Evolutionary conservation across 2,329 filamentous ascomycete species (phyloP).

Genomic region (Trichoderma guizhouense): DNA sequence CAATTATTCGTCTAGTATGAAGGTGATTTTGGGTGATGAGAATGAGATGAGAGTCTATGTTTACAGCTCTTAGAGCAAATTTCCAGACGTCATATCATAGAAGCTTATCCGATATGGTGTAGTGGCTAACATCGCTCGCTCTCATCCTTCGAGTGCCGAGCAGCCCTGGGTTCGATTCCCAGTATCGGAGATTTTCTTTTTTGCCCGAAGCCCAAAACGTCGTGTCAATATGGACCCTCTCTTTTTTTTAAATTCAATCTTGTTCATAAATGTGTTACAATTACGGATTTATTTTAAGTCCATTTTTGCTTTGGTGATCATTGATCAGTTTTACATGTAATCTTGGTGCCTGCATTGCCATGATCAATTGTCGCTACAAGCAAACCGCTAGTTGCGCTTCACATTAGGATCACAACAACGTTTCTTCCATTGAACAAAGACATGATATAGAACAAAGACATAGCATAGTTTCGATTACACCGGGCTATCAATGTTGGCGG

Average conservation of each 20-base stretch:
- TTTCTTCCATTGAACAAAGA: not conserved
- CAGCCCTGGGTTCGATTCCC: conserved; percentile 37
- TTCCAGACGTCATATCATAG: fast-evolving
- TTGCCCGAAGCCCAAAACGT: not conserved
- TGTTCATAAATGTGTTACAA: too few species aligned
- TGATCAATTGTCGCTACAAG: not conserved
- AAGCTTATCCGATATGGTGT: conserved; percentile 33
- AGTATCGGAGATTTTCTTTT: conserved; percentile 28
- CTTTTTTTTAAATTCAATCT: not conserved
- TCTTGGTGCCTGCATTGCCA: not conserved
- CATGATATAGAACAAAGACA: not conserved
- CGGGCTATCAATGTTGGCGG: not conserved
- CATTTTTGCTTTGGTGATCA: too few species aligned
- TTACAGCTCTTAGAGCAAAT: not conserved
- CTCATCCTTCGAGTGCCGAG: conserved; percentile 29
- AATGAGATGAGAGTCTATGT: not conserved
- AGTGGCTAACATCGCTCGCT: conserved; percentile 38
- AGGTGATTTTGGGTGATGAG: not conserved
- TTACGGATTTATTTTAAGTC: too few species aligned
- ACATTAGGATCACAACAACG: not conserved
- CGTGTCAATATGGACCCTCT: not conserved
- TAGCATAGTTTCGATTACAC: not conserved
- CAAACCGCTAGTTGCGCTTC: not conserved
- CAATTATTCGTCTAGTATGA: not conserved
- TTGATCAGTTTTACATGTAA: not conserved